phyloP scores from a whole-genome alignment of 371 early-diverging fungal species.

The Mucor saturninus region DNA sequence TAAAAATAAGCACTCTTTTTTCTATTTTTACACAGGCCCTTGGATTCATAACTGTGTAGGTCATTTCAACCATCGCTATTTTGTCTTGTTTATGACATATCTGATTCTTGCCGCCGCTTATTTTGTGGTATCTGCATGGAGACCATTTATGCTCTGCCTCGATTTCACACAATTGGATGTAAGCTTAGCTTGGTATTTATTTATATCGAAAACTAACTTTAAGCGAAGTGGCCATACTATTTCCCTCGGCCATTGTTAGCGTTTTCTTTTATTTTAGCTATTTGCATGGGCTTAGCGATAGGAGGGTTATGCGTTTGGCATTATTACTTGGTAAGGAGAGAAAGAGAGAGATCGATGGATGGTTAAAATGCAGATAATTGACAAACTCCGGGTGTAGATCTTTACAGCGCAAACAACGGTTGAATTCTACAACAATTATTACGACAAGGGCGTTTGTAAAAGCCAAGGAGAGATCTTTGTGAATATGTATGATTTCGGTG shows the following conservation, averaged over 20 bases:
- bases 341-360: neutral
- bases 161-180: constrained; percentile 53
- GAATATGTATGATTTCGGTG: constrained; percentile 66
- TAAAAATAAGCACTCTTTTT: too few species aligned
- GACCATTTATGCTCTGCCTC: constrained; percentile 59
- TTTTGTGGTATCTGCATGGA: constrained; percentile 64
- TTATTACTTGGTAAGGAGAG: constrained; percentile 59
- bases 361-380: neutral
- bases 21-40: constrained; percentile 39
- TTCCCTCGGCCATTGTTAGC: constrained; percentile 62
- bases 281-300: constrained; percentile 65
- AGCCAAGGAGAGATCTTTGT: constrained; percentile 60
- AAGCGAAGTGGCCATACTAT: constrained; percentile 63
- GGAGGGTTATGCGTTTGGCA: constrained; percentile 65
- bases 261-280: constrained; percentile 60
- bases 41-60: constrained; percentile 89
- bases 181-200: constrained; percentile 5
- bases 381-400: constrained; percentile 24
- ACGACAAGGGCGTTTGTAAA: constrained; percentile 55
- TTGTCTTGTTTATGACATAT: constrained; percentile 79
- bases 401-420: constrained; percentile 67
- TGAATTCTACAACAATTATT: constrained; percentile 64
- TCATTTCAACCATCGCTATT: constrained; percentile 82
- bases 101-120: constrained; percentile 64
- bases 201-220: too few species aligned